Base-by-base conservation (phyloP, 2,329 filamentous ascomycete species). In the Neonectria neomacrospora region DNA sequence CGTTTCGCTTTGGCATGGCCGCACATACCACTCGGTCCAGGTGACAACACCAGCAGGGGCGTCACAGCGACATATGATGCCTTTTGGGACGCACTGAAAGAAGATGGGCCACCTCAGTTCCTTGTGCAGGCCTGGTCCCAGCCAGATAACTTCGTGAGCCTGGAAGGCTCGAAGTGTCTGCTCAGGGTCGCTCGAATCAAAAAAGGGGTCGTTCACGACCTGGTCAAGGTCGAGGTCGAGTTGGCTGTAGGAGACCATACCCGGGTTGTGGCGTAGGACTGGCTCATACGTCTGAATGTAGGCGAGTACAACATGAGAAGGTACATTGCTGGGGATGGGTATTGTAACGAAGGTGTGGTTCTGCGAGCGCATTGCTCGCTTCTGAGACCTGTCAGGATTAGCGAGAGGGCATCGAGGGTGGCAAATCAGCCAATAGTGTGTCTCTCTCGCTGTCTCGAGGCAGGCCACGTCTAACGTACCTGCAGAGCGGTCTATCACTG, bases 11-110 rank as follows among this genome's bases (percentile, higher is more conserved):
- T 54, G 64, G 3, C 59, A 68, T 47, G 39, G 54, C 20, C 59
- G 66, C 8, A 77, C 73, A 55, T 65, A 64, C 67, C 75, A 78
- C 58, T 77, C 73, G n/a, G 68, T 80, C 77, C 81, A 78, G 41
- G 81, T 77, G 7, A 75, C 74, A 4, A 83, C 80, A 8, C 80
- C 81, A 11, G 74, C 80, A 2, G 76, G 73, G 5, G 80, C 80
- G 48, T 81, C 73, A 22, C 75, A 77, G 22, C 81, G 74, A 47
- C 76, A 77, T 5, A 81, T 74, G 22, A 81, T 73, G n/a, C 81
- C 81, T 41, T 73, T 69, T 3, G 73, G 72, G 20, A 80, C 76
- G 60, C 71, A 75, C 67, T 83, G 81, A 61, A 83, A 82, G 18
- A 80, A 76, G 44, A 80, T 80, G 1, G 80, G 78, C 64, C 82